These are phyloP conservation scores for Aspergillaceae sp. DNA, from an alignment of 2,329 filamentous ascomycete species.

Conservation along the genomic window DNA sequence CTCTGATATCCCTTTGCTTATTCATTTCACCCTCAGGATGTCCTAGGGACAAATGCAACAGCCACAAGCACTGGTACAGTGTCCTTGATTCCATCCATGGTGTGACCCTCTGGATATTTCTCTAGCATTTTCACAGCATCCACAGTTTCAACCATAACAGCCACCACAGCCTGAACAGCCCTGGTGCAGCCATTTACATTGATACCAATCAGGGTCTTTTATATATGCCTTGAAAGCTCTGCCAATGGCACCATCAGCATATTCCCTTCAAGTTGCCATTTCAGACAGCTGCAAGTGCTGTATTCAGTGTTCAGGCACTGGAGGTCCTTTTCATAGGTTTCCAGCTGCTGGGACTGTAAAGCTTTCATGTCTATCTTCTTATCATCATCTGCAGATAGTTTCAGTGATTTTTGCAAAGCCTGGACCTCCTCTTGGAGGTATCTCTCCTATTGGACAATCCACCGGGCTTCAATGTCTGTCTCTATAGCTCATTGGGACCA, in stretches of 20 bases:
- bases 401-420: neutral
- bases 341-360: neutral
- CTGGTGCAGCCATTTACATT: slow-evolving; percentile 1
- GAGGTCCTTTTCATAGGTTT: neutral
- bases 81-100: neutral
- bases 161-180: slow-evolving; percentile 4
- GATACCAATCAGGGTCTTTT: neutral
- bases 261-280: neutral
- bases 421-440: neutral
- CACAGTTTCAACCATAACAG: slow-evolving; percentile 5
- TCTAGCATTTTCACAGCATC: slow-evolving; percentile 2
- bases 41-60: neutral
- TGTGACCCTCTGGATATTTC: neutral
- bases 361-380: no score
- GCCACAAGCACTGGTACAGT: neutral
- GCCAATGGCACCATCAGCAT: neutral
- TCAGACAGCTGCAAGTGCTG: no score
- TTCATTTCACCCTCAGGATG: neutral
- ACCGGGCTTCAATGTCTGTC: neutral
- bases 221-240: neutral
- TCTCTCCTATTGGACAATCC: neutral
- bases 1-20: neutral
- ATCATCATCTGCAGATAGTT: neutral
- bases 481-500: neutral
- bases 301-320: neutral